Evolutionary conservation across 805 yeast species (phyloP).

Genomic region (Lipomyces yamanashiensis): DNA sequence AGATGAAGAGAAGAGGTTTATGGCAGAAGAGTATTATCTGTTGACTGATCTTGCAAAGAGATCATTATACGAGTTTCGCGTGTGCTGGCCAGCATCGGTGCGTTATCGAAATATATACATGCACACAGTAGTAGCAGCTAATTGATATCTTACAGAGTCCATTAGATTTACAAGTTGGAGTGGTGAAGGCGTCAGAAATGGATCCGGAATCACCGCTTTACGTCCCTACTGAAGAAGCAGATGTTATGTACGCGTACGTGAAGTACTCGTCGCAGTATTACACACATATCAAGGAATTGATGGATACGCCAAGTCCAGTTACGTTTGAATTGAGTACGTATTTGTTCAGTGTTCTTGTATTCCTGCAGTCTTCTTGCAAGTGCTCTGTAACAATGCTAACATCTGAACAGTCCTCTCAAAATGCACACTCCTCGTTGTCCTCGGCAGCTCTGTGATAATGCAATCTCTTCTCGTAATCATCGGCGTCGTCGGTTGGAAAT

Average conservation of each 20-base stretch:
- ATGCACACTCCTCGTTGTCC: constrained; percentile 33
- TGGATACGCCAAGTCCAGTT: constrained; percentile 30
- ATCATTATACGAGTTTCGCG: constrained; percentile 36
- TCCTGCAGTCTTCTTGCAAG: background rate
- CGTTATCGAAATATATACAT: background rate
- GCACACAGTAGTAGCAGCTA: background rate
- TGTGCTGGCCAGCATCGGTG: constrained; percentile 38
- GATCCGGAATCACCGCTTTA: constrained; percentile 27
- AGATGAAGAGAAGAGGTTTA: constrained; percentile 15
- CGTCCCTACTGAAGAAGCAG: constrained; percentile 16
- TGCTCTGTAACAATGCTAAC: background rate
- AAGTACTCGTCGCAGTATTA: constrained; percentile 34
- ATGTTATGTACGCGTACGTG: constrained; percentile 31
- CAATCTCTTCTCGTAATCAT: constrained; percentile 29
- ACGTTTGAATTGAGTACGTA: constrained; percentile 32
- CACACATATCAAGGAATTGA: constrained; percentile 23
- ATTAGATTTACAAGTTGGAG: constrained; percentile 33
- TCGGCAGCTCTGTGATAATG: constrained; percentile 33
- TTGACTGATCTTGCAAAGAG: constrained; percentile 29
- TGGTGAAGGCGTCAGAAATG: constrained; percentile 27
- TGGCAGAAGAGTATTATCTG: constrained; percentile 30
- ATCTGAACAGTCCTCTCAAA: constrained; percentile 32
- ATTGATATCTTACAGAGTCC: constrained; percentile 21
- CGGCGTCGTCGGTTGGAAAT: constrained; percentile 31
- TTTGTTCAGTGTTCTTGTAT: too few species aligned